Evolutionary conservation across 768 basidiomycete genomes (phyloP).

Genomic region (Suillus tomentosus): DNA sequence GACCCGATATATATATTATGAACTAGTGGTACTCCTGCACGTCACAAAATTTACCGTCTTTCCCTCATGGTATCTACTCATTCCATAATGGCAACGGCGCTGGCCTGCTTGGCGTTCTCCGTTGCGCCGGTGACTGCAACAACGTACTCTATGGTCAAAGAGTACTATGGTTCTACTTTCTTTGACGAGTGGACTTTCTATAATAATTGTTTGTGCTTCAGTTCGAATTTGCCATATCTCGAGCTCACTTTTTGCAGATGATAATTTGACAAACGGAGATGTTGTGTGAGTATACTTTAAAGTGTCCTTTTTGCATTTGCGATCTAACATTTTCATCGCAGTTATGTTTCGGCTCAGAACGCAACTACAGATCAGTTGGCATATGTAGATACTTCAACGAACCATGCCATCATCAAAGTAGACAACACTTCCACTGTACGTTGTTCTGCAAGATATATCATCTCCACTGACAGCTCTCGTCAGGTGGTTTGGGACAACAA

Average conservation of each 20-base stretch:
- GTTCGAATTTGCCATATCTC: conserved; percentile 3
- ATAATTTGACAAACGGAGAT: conserved; percentile 73
- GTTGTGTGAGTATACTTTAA: conserved; percentile 39
- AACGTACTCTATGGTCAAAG: conserved; percentile 54
- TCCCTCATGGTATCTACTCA: not conserved
- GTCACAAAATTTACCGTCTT: not conserved
- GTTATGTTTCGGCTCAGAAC: conserved; percentile 47
- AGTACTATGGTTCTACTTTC: conserved; percentile 62
- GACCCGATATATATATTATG: not conserved
- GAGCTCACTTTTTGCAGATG: conserved; percentile 40
- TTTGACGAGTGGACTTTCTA: conserved; percentile 73
- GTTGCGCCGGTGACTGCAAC: conserved; percentile 26
- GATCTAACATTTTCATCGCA: conserved; percentile 24
- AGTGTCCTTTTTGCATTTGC: not conserved
- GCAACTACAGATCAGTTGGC: conserved; percentile 55
- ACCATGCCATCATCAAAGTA: conserved; percentile 75
- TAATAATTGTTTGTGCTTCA: conserved; percentile 45
- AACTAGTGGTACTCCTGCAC: not conserved
- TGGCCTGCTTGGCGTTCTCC: conserved; percentile 7
- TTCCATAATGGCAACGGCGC: not conserved
- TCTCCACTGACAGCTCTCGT: conserved; percentile 3
- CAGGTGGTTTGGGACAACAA: conserved; percentile 48
- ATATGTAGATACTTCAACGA: conserved; percentile 61
- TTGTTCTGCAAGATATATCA: conserved; percentile 5
- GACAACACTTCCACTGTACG: conserved; percentile 64